These are phyloP conservation scores for Hanseniaspora occidentalis DNA, from an alignment of 805 yeast species.

Conservation along the genomic window DNA sequence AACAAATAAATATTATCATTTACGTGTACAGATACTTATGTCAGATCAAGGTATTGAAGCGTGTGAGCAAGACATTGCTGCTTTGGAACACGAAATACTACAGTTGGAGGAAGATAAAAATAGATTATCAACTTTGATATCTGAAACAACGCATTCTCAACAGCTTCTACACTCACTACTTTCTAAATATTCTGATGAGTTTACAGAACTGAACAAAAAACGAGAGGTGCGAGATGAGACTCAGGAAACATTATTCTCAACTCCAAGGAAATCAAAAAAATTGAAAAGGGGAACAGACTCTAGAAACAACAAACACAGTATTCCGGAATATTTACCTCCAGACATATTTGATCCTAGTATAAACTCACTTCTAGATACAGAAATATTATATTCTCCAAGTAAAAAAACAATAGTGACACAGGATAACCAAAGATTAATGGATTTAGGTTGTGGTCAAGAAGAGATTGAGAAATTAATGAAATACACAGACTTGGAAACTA, in stretches of 20 bases:
- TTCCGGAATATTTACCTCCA: constrained; percentile 12
- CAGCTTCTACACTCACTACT: constrained; percentile 4
- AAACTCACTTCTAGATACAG: constrained; percentile 14
- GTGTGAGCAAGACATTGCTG: constrained; percentile 24
- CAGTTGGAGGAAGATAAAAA: constrained; percentile 5
- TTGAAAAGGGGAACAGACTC: background rate
- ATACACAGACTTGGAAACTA: constrained; percentile 22
- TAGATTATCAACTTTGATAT: too few species aligned
- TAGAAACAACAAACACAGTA: too few species aligned
- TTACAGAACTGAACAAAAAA: too few species aligned
- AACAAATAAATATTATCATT: too few species aligned
- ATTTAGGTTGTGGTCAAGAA: too few species aligned
- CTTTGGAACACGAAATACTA: constrained; percentile 22
- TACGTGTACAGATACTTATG: too few species aligned
- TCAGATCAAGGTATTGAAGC: background rate
- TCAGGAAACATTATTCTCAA: background rate
- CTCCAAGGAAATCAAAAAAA: background rate
- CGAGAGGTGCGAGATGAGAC: too few species aligned
- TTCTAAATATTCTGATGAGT: too few species aligned
- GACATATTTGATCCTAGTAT: constrained; percentile 18
- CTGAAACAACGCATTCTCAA: too few species aligned
- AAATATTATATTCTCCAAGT: constrained; percentile 19
- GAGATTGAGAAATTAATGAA: constrained; percentile 6
- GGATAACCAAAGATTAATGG: background rate
- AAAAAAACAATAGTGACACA: constrained; percentile 6